phyloP scores from a whole-genome alignment of 352 stramenopile genomes.

The Pythium chondricola region DNA sequence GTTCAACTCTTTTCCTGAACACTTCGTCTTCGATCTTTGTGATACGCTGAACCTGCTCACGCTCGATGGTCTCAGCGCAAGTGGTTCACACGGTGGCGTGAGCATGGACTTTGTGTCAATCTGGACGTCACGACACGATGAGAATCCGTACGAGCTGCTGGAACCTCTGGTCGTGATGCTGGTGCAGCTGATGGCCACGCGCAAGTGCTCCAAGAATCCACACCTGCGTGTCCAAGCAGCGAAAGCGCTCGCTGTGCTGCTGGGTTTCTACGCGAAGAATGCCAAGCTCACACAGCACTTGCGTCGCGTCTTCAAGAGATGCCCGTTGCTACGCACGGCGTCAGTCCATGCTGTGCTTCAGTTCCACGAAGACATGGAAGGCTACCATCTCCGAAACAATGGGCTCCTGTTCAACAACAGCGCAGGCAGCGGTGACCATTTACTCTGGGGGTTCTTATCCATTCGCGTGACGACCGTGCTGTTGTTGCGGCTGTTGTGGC shows the following conservation, averaged over 20 bases:
- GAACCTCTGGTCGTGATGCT: constrained; percentile 63
- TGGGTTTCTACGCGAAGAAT: constrained; percentile 55
- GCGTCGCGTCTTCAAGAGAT: constrained; percentile 34
- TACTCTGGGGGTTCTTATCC: constrained; percentile 65
- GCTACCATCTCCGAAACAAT: constrained; percentile 63
- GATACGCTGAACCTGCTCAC: constrained; percentile 50
- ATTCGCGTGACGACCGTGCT: constrained; percentile 51
- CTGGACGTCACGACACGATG: not conserved
- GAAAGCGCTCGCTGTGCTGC: constrained; percentile 41
- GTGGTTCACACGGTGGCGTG: not conserved
- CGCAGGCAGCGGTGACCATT: constrained; percentile 51
- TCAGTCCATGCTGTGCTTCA: constrained; percentile 41
- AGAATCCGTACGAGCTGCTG: constrained; percentile 19
- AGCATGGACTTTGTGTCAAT: constrained; percentile 14
- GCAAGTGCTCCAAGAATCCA: constrained; percentile 58
- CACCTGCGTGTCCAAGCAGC: constrained; percentile 62
- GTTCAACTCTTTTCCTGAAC: constrained; percentile 55
- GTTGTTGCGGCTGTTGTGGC: constrained; percentile 63
- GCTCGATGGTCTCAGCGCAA: constrained; percentile 21
- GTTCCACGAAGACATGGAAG: constrained; percentile 73
- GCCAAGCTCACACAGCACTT: constrained; percentile 27
- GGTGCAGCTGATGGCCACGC: constrained; percentile 43
- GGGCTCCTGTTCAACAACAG: constrained; percentile 60
- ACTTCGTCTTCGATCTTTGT: constrained; percentile 75
- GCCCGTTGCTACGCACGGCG: constrained; percentile 30